These are phyloP conservation scores for Dianthus caryophyllus DNA, from an alignment of 148 eudicot species.

Conservation along the genomic window DNA sequence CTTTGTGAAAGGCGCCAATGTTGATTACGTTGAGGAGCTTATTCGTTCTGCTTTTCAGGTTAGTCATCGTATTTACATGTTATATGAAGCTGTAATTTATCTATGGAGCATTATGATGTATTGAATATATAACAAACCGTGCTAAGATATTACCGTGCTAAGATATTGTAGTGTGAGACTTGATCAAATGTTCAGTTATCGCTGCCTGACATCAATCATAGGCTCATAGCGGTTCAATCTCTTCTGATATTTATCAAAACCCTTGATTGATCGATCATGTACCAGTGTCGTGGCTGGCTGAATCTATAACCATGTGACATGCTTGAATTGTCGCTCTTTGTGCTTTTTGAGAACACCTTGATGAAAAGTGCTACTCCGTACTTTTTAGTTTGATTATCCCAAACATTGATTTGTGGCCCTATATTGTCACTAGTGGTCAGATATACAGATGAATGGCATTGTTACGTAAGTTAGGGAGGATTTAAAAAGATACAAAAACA, in stretches of 20 bases:
- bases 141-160: no score
- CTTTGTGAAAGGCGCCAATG: conserved; percentile 90
- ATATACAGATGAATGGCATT: neutral
- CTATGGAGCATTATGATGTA: neutral
- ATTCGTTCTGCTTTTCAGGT: conserved; percentile 99
- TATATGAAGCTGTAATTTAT: neutral
- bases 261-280: no score
- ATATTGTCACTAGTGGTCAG: neutral
- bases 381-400: neutral
- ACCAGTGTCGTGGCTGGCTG: no score
- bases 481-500: neutral
- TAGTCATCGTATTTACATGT: conserved; percentile 2
- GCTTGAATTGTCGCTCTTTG: no score
- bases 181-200: no score
- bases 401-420: neutral
- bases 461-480: neutral
- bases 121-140: no score
- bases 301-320: no score
- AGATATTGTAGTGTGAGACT: no score
- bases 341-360: no score
- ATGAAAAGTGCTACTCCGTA: neutral
- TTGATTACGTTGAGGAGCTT: conserved; percentile 97
- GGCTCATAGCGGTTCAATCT: no score
- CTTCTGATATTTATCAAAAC: no score
- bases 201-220: no score